A percentile compares a stretch with the other conserved stretches of the same genome.
phyloP scores from a whole-genome alignment of 2,329 filamentous ascomycete species.

The Cordyceps tenuipes region DNA sequence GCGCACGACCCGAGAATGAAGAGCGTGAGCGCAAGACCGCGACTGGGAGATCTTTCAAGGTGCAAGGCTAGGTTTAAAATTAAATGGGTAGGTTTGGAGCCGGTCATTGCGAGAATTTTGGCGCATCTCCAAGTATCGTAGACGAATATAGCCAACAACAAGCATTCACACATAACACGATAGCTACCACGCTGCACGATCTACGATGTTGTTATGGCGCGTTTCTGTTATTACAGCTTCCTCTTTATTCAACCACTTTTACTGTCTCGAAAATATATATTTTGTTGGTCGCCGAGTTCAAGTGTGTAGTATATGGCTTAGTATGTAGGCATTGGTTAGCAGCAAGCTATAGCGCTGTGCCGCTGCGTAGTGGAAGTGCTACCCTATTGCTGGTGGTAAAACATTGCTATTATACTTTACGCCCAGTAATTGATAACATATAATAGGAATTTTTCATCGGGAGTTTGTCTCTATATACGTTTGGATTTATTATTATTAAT shows the following conservation, averaged over 20 bases:
- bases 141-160: background rate
- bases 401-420: too few species aligned
- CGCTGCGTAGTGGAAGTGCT: background rate
- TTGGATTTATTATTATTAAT: background rate
- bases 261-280: too few species aligned
- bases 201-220: background rate
- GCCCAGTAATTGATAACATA: too few species aligned
- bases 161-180: background rate
- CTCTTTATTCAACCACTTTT: too few species aligned
- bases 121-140: background rate
- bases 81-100: background rate
- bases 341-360: background rate
- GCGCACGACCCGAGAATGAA: conserved; percentile 89
- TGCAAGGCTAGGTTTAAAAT: conserved; percentile 30
- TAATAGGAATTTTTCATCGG: background rate
- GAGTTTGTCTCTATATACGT: background rate
- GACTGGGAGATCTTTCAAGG: conserved; percentile 84
- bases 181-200: background rate
- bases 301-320: too few species aligned
- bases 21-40: conserved; percentile 98
- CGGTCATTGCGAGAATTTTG: background rate
- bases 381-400: too few species aligned
- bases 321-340: too few species aligned
- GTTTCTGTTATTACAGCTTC: too few species aligned
- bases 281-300: too few species aligned